These are phyloP conservation scores for Vitis riparia DNA, from an alignment of 164 flowering plant species.

Conservation along the genomic window DNA sequence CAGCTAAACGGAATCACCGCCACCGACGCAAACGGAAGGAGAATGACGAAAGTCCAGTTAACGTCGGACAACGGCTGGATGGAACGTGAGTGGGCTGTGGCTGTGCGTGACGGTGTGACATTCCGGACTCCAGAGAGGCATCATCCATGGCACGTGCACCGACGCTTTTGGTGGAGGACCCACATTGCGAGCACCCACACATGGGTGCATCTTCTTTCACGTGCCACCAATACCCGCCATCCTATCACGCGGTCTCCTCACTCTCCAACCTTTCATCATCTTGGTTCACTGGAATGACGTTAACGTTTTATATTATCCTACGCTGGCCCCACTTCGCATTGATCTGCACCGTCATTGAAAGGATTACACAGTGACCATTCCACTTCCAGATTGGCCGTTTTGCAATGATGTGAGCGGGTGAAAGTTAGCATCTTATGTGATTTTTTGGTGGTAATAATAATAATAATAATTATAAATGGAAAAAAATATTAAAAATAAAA, in stretches of 20 bases:
- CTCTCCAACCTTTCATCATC: no score
- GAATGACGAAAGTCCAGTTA: not conserved
- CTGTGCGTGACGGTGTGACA: not conserved
- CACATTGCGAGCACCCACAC: not conserved
- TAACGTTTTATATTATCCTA: no score
- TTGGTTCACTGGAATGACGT: no score
- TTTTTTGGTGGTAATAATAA: no score
- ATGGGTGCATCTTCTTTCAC: not conserved
- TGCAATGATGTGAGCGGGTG: no score
- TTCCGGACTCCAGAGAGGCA: not conserved
- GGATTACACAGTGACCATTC: no score
- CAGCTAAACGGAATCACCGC: slow-evolving; percentile 1
- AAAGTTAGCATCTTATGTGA: no score
- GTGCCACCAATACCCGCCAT: slow-evolving; percentile 2
- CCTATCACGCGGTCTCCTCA: not conserved
- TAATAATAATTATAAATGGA: no score
- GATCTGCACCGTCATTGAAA: no score
- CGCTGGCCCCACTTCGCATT: no score
- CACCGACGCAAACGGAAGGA: slow-evolving; percentile 22
- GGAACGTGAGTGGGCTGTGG: not conserved
- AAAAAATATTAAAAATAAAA: no score
- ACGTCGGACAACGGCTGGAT: not conserved
- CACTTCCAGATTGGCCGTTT: no score
- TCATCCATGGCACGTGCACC: slow-evolving; percentile 17
- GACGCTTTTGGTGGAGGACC: slow-evolving; percentile 2